Percentiles rank a stretch among this genome's conserved stretches.
Conservation (phyloP, 1,284 basidiomycete species). For the Agroathelia rolfsii region DNA sequence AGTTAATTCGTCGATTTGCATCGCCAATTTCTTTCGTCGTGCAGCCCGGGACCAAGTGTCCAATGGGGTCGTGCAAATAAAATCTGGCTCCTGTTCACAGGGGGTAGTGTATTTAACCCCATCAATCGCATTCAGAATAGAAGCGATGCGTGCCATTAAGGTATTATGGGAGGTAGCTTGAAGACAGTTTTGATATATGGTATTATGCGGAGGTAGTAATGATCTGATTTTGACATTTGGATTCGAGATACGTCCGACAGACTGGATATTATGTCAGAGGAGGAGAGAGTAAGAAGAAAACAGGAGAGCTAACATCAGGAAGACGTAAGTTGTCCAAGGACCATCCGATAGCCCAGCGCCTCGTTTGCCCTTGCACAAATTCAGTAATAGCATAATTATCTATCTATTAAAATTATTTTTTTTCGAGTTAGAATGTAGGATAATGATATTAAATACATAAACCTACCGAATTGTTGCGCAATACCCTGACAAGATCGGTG, state of each 20-base stretch:
- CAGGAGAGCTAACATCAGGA: constrained; percentile 53
- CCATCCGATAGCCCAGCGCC: constrained; percentile 87
- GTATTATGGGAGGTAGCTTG: constrained; percentile 11
- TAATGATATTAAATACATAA: background rate
- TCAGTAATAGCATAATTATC: constrained; percentile 80
- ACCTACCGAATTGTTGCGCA: constrained; percentile 45
- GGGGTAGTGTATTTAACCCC: too few relatives aligned
- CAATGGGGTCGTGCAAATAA: constrained; percentile 6
- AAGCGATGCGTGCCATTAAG: constrained; percentile 15
- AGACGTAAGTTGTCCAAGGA: constrained; percentile 55
- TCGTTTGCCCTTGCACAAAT: constrained; percentile 77
- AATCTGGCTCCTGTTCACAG: constrained; percentile 14
- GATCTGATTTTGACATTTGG: constrained; percentile 31
- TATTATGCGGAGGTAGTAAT: constrained; percentile 48
- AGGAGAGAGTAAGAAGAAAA: constrained; percentile 1
- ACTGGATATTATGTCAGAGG: constrained; percentile 22
- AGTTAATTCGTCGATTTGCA: constrained; percentile 16
- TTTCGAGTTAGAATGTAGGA: background rate
- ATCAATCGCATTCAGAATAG: constrained; percentile 25
- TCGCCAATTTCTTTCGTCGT: constrained; percentile 31
- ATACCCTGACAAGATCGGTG: constrained; percentile 41
- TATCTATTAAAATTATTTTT: constrained; percentile 46
- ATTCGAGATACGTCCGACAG: constrained; percentile 39
- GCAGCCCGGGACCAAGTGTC: constrained; percentile 74
- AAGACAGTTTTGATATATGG: constrained; percentile 29